phyloP scores from a whole-genome alignment of 1,284 basidiomycete species.

The Leccinum cinnamomeum region DNA sequence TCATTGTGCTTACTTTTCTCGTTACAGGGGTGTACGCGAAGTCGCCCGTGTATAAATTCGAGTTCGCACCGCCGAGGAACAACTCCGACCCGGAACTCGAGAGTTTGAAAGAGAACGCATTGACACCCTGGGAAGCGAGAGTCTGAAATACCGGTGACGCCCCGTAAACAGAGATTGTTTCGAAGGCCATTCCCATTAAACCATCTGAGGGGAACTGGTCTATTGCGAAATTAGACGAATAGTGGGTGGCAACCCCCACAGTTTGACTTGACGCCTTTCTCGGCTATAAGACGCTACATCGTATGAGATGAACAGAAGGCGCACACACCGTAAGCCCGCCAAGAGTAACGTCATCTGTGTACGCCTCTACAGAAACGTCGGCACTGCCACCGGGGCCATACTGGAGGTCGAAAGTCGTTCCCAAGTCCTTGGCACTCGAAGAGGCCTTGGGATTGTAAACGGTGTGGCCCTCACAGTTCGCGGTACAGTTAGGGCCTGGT shows the following conservation, averaged over 20 bases:
- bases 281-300: slow-evolving; percentile 5
- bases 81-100: slow-evolving; percentile 39
- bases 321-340: slow-evolving; percentile 18
- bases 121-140: slow-evolving; percentile 22
- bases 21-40: slow-evolving; percentile 43
- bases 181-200: slow-evolving; percentile 25
- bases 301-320: slow-evolving; percentile 5
- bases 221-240: slow-evolving; percentile 6
- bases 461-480: slow-evolving; percentile 27
- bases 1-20: slow-evolving; percentile 8
- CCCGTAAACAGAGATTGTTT: slow-evolving; percentile 12
- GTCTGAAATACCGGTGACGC: slow-evolving; percentile 21
- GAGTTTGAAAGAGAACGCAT: slow-evolving; percentile 43
- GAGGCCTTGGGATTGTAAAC: slow-evolving; percentile 34
- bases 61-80: slow-evolving; percentile 41
- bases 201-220: slow-evolving; percentile 19
- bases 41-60: slow-evolving; percentile 17
- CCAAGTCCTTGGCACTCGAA: slow-evolving; percentile 26
- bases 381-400: slow-evolving; percentile 17
- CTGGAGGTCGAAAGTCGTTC: slow-evolving; percentile 23
- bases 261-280: slow-evolving; percentile 18
- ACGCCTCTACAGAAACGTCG: slow-evolving; percentile 35
- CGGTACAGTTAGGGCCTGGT: slow-evolving; percentile 6
- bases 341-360: slow-evolving; percentile 34
- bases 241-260: slow-evolving; percentile 17